Percentiles rank a stretch among this genome's conserved stretches.
These are phyloP conservation scores for Pseudogymnoascus sp. DNA, from an alignment of 2,329 filamentous ascomycete species.

Conservation along the genomic window DNA sequence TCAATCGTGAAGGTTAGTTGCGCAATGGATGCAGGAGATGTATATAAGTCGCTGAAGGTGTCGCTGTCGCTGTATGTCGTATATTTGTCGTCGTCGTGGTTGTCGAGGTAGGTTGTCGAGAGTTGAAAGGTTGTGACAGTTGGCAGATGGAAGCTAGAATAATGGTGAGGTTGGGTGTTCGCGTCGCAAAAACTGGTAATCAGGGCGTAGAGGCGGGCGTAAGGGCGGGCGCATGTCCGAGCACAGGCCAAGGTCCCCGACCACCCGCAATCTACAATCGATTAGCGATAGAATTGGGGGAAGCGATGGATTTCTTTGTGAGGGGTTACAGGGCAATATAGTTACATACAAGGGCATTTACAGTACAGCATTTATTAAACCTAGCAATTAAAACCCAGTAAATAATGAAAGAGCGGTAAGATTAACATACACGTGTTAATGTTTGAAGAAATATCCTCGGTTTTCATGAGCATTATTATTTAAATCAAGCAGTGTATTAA, in stretches of 20 bases:
- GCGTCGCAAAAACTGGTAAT: neutral
- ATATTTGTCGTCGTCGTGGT: neutral
- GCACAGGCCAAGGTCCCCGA: neutral
- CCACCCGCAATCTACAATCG: neutral
- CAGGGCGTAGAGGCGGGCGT: no score
- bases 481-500: neutral
- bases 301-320: neutral
- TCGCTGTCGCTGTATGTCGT: neutral
- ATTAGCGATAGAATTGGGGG: neutral
- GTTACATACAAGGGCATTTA: no score
- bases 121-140: neutral
- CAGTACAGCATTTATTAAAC: neutral
- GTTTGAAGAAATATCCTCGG: neutral
- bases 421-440: neutral
- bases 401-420: neutral
- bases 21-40: neutral
- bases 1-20: neutral
- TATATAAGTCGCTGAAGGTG: neutral
- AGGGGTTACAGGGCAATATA: no score
- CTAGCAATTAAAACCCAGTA: neutral
- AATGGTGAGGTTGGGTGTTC: neutral
- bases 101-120: neutral
- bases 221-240: neutral
- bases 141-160: neutral
- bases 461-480: neutral